Conservation (phyloP, 768 basidiomycete species). For the Sporobolomyces pararoseus region DNA sequence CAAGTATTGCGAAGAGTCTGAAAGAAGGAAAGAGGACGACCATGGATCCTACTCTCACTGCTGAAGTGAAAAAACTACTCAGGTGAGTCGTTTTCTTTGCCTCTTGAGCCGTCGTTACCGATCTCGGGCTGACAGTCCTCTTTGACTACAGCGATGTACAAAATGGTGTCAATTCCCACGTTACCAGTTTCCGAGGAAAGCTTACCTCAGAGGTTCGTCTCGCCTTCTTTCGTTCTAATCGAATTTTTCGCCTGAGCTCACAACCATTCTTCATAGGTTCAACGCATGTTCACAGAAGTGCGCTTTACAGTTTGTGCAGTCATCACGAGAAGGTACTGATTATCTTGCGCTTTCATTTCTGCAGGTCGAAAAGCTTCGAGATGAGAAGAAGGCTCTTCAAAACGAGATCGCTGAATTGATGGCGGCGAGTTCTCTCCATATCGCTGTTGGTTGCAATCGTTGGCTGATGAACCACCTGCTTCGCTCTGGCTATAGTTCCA, state of each 20-base stretch:
- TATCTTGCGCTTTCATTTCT: too few species aligned
- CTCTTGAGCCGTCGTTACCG: too few species aligned
- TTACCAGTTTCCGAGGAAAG: constrained; percentile 36
- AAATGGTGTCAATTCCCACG: constrained; percentile 29
- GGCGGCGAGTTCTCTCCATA: not conserved
- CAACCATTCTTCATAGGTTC: constrained; percentile 15
- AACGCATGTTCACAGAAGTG: constrained; percentile 40
- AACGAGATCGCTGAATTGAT: constrained; percentile 33
- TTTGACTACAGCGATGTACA: constrained; percentile 4
- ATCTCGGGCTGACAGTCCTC: too few species aligned
- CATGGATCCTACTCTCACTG: constrained; percentile 36
- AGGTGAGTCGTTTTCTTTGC: not conserved
- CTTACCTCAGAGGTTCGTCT: constrained; percentile 30
- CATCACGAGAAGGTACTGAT: too few species aligned
- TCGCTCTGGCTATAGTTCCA: constrained; percentile 36
- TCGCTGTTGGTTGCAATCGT: not conserved
- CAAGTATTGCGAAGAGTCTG: constrained; percentile 11
- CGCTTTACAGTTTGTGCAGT: too few species aligned
- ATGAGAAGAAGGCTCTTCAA: constrained; percentile 36
- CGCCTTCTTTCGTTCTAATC: not conserved
- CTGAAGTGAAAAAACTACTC: constrained; percentile 29
- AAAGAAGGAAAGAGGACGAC: constrained; percentile 12
- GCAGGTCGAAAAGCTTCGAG: constrained; percentile 38
- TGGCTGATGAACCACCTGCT: not conserved
- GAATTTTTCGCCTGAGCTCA: not conserved